These are phyloP conservation scores for Limtongia smithiae DNA, from an alignment of 805 yeast species.

Conservation along the genomic window DNA sequence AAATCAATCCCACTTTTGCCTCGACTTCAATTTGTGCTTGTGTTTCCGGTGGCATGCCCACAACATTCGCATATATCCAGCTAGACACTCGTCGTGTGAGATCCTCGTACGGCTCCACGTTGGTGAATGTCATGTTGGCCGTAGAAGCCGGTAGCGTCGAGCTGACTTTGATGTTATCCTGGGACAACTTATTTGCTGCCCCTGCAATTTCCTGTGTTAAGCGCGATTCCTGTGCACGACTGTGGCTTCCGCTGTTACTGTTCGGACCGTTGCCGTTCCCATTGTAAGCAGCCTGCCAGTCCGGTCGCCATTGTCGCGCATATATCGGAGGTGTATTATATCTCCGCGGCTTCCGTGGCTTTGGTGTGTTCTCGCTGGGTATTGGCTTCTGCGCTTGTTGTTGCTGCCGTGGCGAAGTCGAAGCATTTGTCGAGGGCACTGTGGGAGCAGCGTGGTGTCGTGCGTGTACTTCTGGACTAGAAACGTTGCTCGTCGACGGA, in stretches of 20 bases:
- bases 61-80: slow-evolving; percentile 79
- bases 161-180: not conserved
- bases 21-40: slow-evolving; percentile 36
- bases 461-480: not conserved
- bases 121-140: slow-evolving; percentile 50
- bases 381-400: not conserved
- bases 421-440: too few species aligned
- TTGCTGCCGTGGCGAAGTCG: not conserved
- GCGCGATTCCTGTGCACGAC: too few species aligned
- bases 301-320: slow-evolving; percentile 71
- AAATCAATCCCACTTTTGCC: slow-evolving; percentile 24
- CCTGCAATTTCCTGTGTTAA: not conserved
- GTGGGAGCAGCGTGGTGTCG: too few species aligned
- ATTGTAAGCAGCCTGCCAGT: slow-evolving; percentile 25
- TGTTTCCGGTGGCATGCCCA: slow-evolving; percentile 34
- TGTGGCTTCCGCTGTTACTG: not conserved
- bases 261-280: not conserved
- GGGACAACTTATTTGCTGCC: not conserved
- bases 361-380: not conserved
- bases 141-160: slow-evolving; percentile 32
- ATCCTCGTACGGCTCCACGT: slow-evolving; percentile 69
- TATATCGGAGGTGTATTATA: slow-evolving; percentile 70
- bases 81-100: slow-evolving; percentile 71
- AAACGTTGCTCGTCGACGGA: not conserved
- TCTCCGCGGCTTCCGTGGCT: slow-evolving; percentile 50